Evolutionary conservation across 192 early-diverging fungal species (phyloP).

Genomic region (Umbelopsis sp.): DNA sequence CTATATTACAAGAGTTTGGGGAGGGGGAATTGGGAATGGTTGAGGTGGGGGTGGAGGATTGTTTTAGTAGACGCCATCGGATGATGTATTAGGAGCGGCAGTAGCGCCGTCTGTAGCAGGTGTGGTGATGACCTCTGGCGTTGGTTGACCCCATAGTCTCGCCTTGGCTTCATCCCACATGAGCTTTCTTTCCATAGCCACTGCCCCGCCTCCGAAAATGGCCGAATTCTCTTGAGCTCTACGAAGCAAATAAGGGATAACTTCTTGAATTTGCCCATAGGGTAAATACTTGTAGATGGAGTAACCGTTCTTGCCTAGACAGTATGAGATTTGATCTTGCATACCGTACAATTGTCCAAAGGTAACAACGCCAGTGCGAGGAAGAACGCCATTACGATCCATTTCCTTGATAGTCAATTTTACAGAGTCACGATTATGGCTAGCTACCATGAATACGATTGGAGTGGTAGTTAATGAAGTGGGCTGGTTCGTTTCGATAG

Average conservation of each 20-base stretch:
- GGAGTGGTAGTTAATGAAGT: constrained; percentile 39
- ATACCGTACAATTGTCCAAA: constrained; percentile 96
- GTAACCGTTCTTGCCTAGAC: constrained; percentile 74
- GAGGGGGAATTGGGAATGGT: no score
- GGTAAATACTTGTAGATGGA: constrained; percentile 92
- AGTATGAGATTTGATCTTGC: constrained; percentile 88
- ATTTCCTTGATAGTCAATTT: constrained; percentile 61
- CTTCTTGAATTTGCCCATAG: constrained; percentile 87
- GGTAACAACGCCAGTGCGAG: constrained; percentile 64
- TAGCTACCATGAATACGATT: constrained; percentile 82
- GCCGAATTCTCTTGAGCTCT: constrained; percentile 94
- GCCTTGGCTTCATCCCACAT: constrained; percentile 63
- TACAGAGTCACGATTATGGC: constrained; percentile 87
- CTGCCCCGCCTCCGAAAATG: constrained; percentile 60
- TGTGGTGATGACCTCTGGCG: constrained; percentile 7
- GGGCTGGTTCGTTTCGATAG: constrained; percentile 24
- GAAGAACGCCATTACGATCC: constrained; percentile 56
- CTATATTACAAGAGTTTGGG: neutral
- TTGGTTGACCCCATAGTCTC: constrained; percentile 29
- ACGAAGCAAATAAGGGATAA: constrained; percentile 92
- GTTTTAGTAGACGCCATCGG: neutral
- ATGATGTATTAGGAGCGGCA: constrained; percentile 5
- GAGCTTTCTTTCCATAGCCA: constrained; percentile 53
- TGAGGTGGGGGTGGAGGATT: neutral
- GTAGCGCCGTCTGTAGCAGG: neutral